These are phyloP conservation scores for Diospyros kaki DNA, from an alignment of 148 eudicot species.

Conservation along the genomic window DNA sequence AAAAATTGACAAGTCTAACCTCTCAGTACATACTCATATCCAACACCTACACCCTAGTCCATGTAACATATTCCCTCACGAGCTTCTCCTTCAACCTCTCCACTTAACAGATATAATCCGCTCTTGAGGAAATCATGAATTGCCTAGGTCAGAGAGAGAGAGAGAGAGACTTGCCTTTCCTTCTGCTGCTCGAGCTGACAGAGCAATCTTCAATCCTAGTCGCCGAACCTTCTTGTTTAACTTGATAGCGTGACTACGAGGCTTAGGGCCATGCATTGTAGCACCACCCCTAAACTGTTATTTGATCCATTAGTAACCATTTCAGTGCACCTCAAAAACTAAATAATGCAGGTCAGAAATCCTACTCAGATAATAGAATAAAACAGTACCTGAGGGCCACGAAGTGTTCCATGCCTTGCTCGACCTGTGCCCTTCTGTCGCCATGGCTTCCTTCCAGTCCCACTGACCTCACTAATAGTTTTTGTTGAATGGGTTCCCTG, in stretches of 20 bases:
- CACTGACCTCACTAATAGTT: slow-evolving; percentile 95
- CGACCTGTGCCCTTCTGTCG: slow-evolving; percentile 78
- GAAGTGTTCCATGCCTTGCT: slow-evolving; percentile 90
- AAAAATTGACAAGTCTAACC: too few relatives aligned
- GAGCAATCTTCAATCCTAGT: slow-evolving; percentile 79
- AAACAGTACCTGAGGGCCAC: slow-evolving; percentile 70
- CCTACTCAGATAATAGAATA: slow-evolving; percentile 4
- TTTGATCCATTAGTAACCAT: slow-evolving; percentile 3
- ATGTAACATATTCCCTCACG: too few relatives aligned
- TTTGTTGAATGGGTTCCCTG: slow-evolving; percentile 99
- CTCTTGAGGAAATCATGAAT: not conserved
- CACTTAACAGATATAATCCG: too few relatives aligned
- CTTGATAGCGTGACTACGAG: slow-evolving; percentile 87
- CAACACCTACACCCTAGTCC: too few relatives aligned
- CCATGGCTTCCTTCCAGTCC: slow-evolving; percentile 93
- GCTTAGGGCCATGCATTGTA: slow-evolving; percentile 90
- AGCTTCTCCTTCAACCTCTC: too few relatives aligned
- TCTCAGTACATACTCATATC: too few relatives aligned
- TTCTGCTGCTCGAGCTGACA: slow-evolving; percentile 98
- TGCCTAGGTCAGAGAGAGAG: not conserved
- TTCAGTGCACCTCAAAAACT: not conserved
- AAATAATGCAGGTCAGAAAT: slow-evolving; percentile 3
- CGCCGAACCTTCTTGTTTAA: slow-evolving; percentile 91
- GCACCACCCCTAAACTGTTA: slow-evolving; percentile 87
- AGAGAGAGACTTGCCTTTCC: slow-evolving; percentile 66